Evolutionary conservation across 208 protist species (phyloP).

Genomic region (Trypanosoma caninum): DNA sequence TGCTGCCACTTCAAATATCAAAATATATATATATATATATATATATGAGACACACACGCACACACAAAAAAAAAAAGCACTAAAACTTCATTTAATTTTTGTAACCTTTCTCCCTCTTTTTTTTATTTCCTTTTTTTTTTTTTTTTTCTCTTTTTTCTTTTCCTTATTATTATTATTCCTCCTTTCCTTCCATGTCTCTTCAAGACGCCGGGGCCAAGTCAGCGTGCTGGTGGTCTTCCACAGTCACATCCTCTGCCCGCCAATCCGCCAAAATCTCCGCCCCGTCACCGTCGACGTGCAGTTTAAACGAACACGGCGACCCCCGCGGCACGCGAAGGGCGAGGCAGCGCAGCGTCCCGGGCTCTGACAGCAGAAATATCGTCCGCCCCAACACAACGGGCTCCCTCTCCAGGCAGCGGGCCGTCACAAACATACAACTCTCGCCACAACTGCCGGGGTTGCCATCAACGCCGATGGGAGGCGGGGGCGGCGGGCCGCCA

Average conservation of each 20-base stretch:
- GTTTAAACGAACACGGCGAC: slow-evolving; percentile 32
- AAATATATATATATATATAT: not conserved
- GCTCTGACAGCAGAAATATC: slow-evolving; percentile 60
- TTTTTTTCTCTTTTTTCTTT: slow-evolving; percentile 21
- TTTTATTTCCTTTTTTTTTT: slow-evolving; percentile 7
- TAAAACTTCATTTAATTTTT: slow-evolving; percentile 8
- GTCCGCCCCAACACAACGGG: slow-evolving; percentile 44
- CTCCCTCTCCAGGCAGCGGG: slow-evolving; percentile 55
- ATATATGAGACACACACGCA: not conserved
- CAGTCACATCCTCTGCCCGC: not conserved
- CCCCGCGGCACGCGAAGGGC: slow-evolving; percentile 28
- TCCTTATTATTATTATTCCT: not conserved
- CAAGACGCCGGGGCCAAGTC: not conserved
- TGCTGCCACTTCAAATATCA: slow-evolving; percentile 8
- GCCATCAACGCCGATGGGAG: not conserved
- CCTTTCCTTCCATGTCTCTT: not conserved
- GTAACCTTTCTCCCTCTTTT: not conserved
- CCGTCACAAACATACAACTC: slow-evolving; percentile 37
- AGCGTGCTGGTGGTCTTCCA: not conserved
- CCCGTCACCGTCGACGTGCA: not conserved
- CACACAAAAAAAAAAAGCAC: slow-evolving; percentile 10
- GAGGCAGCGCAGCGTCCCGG: slow-evolving; percentile 56
- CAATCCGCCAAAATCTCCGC: slow-evolving; percentile 12
- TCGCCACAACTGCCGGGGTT: not conserved
- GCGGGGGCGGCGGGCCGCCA: not conserved